These are phyloP conservation scores for Rhynchospora pubera DNA, from an alignment of 176 grass and related monocot genomes.

Conservation along the genomic window DNA sequence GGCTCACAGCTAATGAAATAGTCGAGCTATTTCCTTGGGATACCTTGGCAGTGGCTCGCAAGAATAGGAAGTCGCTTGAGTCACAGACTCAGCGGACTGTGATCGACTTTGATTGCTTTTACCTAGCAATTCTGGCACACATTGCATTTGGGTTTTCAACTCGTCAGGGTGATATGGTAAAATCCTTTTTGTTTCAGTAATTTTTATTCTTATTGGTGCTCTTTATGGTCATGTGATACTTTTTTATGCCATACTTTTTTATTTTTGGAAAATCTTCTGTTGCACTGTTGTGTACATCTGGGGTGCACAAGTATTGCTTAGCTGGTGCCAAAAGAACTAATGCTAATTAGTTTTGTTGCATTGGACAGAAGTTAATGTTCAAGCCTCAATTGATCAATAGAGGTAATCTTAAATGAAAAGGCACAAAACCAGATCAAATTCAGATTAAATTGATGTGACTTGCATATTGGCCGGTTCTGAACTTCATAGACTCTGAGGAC, in stretches of 20 bases:
- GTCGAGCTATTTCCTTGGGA: constrained; percentile 92
- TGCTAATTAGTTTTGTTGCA: background rate
- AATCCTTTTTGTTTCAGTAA: constrained; percentile 4
- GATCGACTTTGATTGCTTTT: constrained; percentile 84
- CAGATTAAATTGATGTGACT: constrained; percentile 7
- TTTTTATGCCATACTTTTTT: background rate
- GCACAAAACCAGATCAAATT: background rate
- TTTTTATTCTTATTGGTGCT: background rate
- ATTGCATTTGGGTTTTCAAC: constrained; percentile 79
- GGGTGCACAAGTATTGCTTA: background rate
- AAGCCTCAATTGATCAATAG: background rate
- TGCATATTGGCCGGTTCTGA: background rate
- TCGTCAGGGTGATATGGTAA: constrained; percentile 79
- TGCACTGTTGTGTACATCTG: background rate
- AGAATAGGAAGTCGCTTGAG: constrained; percentile 80
- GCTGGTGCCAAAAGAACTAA: background rate
- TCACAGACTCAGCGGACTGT: constrained; percentile 78
- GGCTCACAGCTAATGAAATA: constrained; percentile 72
- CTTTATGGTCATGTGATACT: background rate
- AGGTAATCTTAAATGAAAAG: background rate
- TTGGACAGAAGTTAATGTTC: background rate
- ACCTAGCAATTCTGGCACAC: constrained; percentile 61
- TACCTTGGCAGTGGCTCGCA: constrained; percentile 61
- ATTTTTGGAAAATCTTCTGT: background rate
- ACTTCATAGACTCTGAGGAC: background rate